A percentile compares a stretch with the other conserved stretches of the same genome.
phyloP scores from a whole-genome alignment of 345 rosid genomes.

The Hypericum perforatum region DNA sequence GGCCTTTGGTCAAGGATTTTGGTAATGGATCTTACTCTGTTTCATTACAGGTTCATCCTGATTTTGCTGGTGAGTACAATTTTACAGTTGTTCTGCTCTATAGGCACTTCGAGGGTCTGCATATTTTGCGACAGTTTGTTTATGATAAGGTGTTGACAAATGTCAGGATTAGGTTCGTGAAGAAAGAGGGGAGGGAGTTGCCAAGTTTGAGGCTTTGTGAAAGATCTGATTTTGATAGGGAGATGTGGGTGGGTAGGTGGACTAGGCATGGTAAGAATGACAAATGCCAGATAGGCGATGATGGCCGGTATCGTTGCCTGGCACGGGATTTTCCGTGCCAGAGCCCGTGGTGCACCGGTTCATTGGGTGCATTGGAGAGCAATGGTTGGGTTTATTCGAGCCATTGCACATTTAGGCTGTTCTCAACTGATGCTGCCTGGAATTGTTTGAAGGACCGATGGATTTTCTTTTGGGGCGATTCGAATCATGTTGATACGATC shows the following conservation, averaged over 20 bases:
- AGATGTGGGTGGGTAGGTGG: conserved; percentile 88
- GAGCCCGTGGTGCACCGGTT: conserved; percentile 79
- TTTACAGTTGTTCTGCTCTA: conserved; percentile 68
- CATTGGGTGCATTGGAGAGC: conserved; percentile 69
- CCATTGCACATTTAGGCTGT: conserved; percentile 70
- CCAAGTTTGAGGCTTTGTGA: conserved; percentile 44
- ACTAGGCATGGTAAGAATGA: conserved; percentile 72
- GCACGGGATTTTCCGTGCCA: conserved; percentile 48
- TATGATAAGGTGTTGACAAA: conserved; percentile 42
- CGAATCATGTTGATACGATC: conserved; percentile 85
- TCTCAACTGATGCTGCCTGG: conserved; percentile 56
- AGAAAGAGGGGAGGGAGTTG: conserved; percentile 21
- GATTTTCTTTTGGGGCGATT: conserved; percentile 99
- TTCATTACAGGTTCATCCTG: conserved; percentile 80
- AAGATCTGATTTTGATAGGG: conserved; percentile 49
- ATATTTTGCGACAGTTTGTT: conserved; percentile 49
- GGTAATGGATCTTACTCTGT: conserved; percentile 68
- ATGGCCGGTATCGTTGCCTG: conserved; percentile 76
- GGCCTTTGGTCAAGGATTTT: conserved; percentile 72
- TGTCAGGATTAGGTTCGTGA: conserved; percentile 32
- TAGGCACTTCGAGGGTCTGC: conserved; percentile 68
- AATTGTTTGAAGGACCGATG: conserved; percentile 62
- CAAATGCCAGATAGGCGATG: conserved; percentile 45
- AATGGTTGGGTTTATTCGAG: conserved; percentile 94
- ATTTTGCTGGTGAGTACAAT: conserved; percentile 65